Percentiles rank a stretch among this genome's conserved stretches.
These are phyloP conservation scores for Aspergillus leporis DNA, from an alignment of 495 filamentous ascomycete genomes.

Conservation along the genomic window DNA sequence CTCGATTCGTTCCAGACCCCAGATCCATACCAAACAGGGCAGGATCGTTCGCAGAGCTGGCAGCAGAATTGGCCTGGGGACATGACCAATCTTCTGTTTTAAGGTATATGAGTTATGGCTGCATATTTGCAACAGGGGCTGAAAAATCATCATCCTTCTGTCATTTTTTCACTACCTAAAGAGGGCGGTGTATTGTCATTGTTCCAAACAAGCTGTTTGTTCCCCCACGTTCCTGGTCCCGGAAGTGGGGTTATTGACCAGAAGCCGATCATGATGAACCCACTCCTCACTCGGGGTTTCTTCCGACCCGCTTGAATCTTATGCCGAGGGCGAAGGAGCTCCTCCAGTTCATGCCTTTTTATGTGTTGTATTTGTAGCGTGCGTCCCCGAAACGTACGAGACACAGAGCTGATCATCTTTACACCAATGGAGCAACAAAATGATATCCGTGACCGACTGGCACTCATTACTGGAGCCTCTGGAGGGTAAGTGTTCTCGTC, in stretches of 20 bases:
- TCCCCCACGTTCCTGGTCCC: constrained; percentile 3
- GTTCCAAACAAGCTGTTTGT: not conserved
- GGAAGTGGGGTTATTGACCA: not conserved
- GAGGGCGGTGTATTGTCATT: not conserved
- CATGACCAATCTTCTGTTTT: constrained; percentile 47
- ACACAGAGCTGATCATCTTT: not conserved
- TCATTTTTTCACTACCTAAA: not conserved
- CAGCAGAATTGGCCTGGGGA: constrained; percentile 45
- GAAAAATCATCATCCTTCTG: no score
- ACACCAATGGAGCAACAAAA: constrained; percentile 35
- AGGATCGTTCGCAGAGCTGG: constrained; percentile 42
- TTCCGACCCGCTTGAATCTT: constrained; percentile 5
- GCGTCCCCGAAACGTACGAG: not conserved
- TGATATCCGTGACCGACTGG: constrained; percentile 57
- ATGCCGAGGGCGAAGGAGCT: not conserved
- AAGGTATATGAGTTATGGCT: constrained; percentile 6
- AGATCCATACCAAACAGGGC: constrained; percentile 32
- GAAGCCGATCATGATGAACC: not conserved
- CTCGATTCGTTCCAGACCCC: constrained; percentile 42
- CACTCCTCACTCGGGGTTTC: constrained; percentile 1
- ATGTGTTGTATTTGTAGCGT: not conserved
- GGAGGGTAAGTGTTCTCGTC: constrained; percentile 52
- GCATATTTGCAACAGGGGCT: not conserved
- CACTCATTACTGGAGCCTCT: constrained; percentile 65
- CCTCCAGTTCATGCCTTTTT: not conserved